These are phyloP conservation scores for Diplodia sapinea DNA, from an alignment of 2,329 filamentous ascomycete species.

Conservation along the genomic window DNA sequence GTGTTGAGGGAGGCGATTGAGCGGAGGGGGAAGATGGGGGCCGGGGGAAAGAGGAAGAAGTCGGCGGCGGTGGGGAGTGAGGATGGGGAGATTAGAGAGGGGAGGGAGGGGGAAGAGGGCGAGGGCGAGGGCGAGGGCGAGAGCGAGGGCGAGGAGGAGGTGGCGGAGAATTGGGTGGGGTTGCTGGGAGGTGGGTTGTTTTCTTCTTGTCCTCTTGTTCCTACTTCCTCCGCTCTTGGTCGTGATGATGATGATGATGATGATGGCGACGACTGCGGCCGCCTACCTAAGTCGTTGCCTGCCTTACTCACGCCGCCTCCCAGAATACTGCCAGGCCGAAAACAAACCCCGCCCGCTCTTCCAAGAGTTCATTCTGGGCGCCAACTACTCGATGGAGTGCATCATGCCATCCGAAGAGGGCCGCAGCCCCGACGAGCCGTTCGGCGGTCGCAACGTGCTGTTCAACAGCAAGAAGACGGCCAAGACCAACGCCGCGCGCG, in stretches of 20 bases:
- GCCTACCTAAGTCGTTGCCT: background rate
- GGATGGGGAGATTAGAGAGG: slow-evolving; percentile 30
- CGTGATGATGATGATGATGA: background rate
- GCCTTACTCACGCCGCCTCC: too few relatives aligned
- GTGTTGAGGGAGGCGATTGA: slow-evolving; percentile 38
- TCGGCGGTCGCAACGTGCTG: slow-evolving; percentile 44
- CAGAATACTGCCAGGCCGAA: slow-evolving; percentile 43
- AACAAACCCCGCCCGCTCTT: slow-evolving; percentile 44
- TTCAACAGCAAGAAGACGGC: slow-evolving; percentile 52
- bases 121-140: slow-evolving; percentile 24
- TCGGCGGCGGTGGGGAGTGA: slow-evolving; percentile 8
- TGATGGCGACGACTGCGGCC: background rate
- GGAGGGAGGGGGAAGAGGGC: slow-evolving; percentile 17
- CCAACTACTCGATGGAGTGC: slow-evolving; percentile 42
- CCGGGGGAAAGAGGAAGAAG: slow-evolving; percentile 34
- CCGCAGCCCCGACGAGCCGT: slow-evolving; percentile 36
- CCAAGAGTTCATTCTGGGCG: slow-evolving; percentile 44
- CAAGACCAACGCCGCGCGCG: slow-evolving; percentile 48
- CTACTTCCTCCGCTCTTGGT: background rate
- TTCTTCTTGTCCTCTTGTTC: background rate
- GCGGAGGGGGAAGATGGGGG: slow-evolving; percentile 33
- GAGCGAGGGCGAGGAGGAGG: slow-evolving; percentile 33
- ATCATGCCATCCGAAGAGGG: slow-evolving; percentile 34
- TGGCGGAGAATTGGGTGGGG: slow-evolving; percentile 46
- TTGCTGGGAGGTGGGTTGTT: slow-evolving; percentile 36